Evolutionary conservation across 192 early-diverging fungal species (phyloP), one percentile per base, ranked within the genome.

Genomic region (Thamnidium elegans): DNA sequence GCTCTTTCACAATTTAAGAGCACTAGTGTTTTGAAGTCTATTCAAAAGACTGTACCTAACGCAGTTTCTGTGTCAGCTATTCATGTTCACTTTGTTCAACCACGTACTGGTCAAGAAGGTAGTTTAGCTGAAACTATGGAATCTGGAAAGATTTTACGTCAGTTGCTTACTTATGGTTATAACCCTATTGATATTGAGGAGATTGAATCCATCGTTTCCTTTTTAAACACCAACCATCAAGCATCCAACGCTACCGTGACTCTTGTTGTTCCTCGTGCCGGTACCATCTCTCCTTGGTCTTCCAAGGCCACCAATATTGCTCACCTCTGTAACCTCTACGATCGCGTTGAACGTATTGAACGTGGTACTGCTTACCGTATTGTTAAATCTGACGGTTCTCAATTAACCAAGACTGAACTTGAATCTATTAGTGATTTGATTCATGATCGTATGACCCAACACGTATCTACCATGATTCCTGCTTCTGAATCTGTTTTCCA

Each of bases 261-360:
- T 36, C 73, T 88, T 70, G 91, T 98, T 34, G 72, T 97, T 54
- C 98, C 98, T 1, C 86, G 96, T 13, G 80, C 82, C 62, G 98
- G 98, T 26, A 99, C 96, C 21, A 99, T 99, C 66, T 95, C 94
- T 8, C 98, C 98, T 15, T 99, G 98, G 98, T 96, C 95, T 17
- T 95, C 93, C 55, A 99, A 99, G 84, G 98, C 98, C 2, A 98
- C 96, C 17, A 96, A 99, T 68, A 99, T 99, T 78, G 92, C 92
- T 14, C 81, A 86, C 32, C 87, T 92, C 47, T 99, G 96, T 78
- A 94, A 93, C 46, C 82, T 99, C 19, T 74, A 79, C 36, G 58
- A 73, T 14, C 63, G 78, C 51, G 90, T 98, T 51, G 73, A 80
- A 51, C 81, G 96, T 10, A 89, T 98, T 55, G 98, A 99, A 78